Base-by-base conservation (phyloP, 2,329 filamentous ascomycete species). In the Aspergillus brunneoviolaceus region DNA sequence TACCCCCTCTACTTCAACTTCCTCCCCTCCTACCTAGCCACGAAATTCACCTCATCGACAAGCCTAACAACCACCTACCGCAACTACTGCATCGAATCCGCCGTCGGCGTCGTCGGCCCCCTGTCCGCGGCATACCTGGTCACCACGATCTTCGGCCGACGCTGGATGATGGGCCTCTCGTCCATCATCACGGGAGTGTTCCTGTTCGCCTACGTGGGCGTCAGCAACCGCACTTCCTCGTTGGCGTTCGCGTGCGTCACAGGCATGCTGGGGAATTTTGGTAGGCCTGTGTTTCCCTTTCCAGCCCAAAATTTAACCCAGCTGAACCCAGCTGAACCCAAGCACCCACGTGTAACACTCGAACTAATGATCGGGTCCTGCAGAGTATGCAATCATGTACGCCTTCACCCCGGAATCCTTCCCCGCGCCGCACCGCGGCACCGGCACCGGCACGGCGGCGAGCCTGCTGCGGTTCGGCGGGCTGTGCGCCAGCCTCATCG, bases 1-100 rank as follows among this genome's bases (percentile, higher is more conserved):
- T 81, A 81, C 63, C 79, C 79, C 4, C 71, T 82, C 0, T 81
- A 79, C 65, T 80, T 80, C 64, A 77, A 76, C 49, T 81, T 81
- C 57, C 76, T 81, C 52, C 78, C 79, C 1, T 79, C 77, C 0
- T 82, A 81, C 58, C 72, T 81, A 6, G 73, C 74, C 19, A 77
- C 72, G 7, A 75, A 77, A 55, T 74, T 71, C 52, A 69, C 69
- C 2, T 66, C 74, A 16, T 14, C 60, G 55, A 59, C 61, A 3
- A 70, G 68, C 1, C 57, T 70, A 1, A 54, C 61, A 39, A 56
- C 63, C 1, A 71, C 69, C 12, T 71, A 71, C 48, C 62, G 67
- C 1, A 65, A 70, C 57, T 70, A 71, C 59, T 71, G 69, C 49
- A 70, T 71, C 27, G 60, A 65, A 16, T 79, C 77, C 0, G 70